Percentiles rank a stretch among this genome's conserved stretches.
Evolutionary conservation across 306 rosid species (phyloP).

Genomic region (Parietaria judaica): DNA sequence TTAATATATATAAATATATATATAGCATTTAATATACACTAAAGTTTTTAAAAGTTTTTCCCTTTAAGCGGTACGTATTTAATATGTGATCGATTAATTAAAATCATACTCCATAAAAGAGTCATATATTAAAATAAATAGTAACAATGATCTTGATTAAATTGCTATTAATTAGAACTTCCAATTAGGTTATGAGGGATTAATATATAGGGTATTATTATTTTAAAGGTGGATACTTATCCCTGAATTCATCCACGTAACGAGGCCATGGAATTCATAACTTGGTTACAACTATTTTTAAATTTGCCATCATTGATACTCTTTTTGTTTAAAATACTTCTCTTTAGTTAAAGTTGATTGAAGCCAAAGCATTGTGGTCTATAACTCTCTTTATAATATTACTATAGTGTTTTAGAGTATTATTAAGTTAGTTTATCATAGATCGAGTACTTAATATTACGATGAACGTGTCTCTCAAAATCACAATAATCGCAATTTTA

Average conservation of each 20-base stretch:
- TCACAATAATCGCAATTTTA: no score
- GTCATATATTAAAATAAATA: constrained; percentile 10
- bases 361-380: neutral
- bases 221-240: neutral
- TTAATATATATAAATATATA: neutral
- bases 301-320: neutral
- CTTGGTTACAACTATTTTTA: neutral
- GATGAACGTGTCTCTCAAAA: no score
- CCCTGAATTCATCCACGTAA: neutral
- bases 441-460: no score
- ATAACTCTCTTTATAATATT: no score
- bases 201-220: neutral
- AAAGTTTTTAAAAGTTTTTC: neutral
- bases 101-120: neutral
- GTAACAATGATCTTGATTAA: neutral
- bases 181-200: neutral
- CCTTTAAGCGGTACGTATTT: neutral
- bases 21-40: neutral
- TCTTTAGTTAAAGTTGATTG: neutral
- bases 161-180: neutral
- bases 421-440: no score
- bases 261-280: neutral
- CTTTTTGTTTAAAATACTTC: neutral
- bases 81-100: no score
- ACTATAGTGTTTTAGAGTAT: no score